Conservation (phyloP, 768 basidiomycete species). For the Mycena leptocephala region DNA sequence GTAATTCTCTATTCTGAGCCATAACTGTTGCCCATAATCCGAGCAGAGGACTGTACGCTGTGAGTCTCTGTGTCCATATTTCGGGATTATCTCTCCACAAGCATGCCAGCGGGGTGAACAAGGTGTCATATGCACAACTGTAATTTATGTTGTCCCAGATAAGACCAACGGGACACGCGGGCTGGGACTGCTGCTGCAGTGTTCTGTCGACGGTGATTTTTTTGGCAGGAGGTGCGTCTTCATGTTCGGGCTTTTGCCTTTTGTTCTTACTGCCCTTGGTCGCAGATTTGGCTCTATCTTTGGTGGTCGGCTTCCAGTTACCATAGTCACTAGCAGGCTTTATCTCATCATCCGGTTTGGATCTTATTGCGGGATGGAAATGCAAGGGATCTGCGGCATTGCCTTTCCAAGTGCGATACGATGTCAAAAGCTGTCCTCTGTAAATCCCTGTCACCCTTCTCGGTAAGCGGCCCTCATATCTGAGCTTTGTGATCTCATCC, state of each 20-base stretch:
- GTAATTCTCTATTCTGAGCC: not conserved
- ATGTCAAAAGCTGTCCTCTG: not conserved
- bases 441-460: not conserved
- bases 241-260: not conserved
- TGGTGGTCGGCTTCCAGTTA: not conserved
- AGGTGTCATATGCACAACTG: not conserved
- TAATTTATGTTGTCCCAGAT: slow-evolving; percentile 4
- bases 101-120: not conserved
- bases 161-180: not conserved
- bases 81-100: not conserved
- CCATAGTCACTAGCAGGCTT: not conserved
- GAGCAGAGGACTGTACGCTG: not conserved
- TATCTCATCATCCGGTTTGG: not conserved
- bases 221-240: not conserved
- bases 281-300: too few relatives aligned
- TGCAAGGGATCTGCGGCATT: not conserved
- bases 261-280: not conserved
- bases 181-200: not conserved
- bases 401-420: not conserved
- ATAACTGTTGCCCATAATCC: not conserved
- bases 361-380: not conserved
- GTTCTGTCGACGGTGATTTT: not conserved
- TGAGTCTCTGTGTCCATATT: not conserved
- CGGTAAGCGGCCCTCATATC: not conserved
- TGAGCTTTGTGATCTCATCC: slow-evolving; percentile 8